Evolutionary conservation across 306 rosid genomes (phyloP), one percentile per base, ranked within the genome.

Genomic region (Cucurbita pepo): DNA sequence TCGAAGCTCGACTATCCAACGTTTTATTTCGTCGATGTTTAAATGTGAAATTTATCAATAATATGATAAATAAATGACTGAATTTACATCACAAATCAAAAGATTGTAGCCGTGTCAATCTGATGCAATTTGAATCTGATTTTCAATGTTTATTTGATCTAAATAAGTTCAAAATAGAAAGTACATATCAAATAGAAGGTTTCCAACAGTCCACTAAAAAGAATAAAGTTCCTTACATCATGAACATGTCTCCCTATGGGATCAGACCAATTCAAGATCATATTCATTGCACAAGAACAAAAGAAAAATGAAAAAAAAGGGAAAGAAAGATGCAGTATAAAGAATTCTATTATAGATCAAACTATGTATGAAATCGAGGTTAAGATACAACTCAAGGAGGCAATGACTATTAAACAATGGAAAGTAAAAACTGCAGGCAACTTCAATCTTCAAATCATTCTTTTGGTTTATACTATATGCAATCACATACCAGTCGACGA

Each of bases 401-500:
- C 15, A 15, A 52, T 69, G 57, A 15, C 58, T 69, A 67, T 7
- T 38, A 38, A 67, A 48, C 57, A 48, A 36, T 13, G 8, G 6
- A 25, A 47, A 69, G 18, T 19, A 67, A 19, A 65, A 66, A 45
- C 43, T 48, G 57, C 55, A 25, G 73, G 11, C 58, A 30, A 8
- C 15, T 69, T 50, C 25, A 69, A 69, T 50, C 73, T 50, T 69
- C 25, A 50, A 69, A 30, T 15, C 43, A 14, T 30, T 45, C 19
- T 66, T 47, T 50, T 14, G 41, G 8, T 50, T 69, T 50, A 30
- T 48, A 69, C 57, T 69, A 69, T 25, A 69, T 50, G 73, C 44
- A 50, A 62, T 88, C 87, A 89, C 86, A 79, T 80, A 65, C 92
- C 96, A 13, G 92, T 79, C 3, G 85, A 81, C 36, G 96, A 83